Evolutionary conservation across 768 basidiomycete species (phyloP).

Genomic region (Boletales sp.): DNA sequence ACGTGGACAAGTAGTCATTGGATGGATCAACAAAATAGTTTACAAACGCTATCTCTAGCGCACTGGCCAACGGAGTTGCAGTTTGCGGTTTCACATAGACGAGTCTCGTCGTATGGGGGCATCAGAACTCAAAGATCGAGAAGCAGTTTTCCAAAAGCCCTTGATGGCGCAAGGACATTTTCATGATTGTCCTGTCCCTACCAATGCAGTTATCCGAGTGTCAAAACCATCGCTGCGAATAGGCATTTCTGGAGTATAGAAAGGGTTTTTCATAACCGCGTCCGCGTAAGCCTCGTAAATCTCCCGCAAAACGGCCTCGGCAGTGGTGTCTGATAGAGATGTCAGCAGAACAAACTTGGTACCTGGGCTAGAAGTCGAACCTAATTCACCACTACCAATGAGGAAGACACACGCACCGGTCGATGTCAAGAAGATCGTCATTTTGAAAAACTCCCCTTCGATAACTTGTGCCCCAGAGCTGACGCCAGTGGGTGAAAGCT

Average conservation of each 20-base stretch:
- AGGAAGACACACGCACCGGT: constrained; percentile 58
- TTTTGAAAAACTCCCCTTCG: constrained; percentile 93
- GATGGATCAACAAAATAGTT: no score
- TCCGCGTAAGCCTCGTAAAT: constrained; percentile 94
- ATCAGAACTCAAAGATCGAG: neutral
- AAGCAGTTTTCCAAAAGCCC: neutral
- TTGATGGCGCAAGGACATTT: neutral
- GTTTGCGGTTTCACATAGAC: neutral
- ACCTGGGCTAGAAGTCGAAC: constrained; percentile 36
- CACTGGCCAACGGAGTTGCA: neutral
- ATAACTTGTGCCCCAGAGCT: constrained; percentile 94
- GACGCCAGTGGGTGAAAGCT: constrained; percentile 76
- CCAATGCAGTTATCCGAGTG: constrained; percentile 55
- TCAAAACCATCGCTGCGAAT: constrained; percentile 92
- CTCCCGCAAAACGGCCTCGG: constrained; percentile 71
- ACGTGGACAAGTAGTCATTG: constrained; percentile 15
- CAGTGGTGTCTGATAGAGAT: constrained; percentile 68
- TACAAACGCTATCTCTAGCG: neutral
- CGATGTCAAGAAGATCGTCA: constrained; percentile 83
- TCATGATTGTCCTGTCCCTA: constrained; percentile 41
- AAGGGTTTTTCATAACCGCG: constrained; percentile 98
- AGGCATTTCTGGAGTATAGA: constrained; percentile 99
- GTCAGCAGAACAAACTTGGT: constrained; percentile 95
- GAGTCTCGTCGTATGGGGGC: neutral
- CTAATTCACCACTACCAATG: neutral